Conservation (phyloP, 129 eudicot species). For the Tagetes erecta region DNA sequence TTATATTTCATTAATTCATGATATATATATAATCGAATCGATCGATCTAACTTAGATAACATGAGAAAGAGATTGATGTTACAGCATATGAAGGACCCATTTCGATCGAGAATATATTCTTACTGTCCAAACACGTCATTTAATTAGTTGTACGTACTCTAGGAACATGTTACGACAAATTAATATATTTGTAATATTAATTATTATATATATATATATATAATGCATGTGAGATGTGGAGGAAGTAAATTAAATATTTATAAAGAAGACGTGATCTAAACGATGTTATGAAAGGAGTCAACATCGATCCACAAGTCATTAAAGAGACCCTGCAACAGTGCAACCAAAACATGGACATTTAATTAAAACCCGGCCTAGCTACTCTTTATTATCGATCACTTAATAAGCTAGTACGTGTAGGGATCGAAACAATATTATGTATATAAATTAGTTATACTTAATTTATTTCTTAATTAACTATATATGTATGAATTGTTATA, state of each 20-base stretch:
- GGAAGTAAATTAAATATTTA: conserved; percentile 16
- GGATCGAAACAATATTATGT: not conserved
- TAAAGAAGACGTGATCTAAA: conserved; percentile 42
- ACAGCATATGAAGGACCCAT: conserved; percentile 24
- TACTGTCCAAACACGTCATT: conserved; percentile 27
- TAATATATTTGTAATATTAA: not conserved
- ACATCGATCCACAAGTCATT: conserved; percentile 39
- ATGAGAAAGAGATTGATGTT: conserved; percentile 29
- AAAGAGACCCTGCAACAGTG: conserved; percentile 38
- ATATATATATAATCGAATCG: too few species aligned
- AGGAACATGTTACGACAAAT: conserved; percentile 24
- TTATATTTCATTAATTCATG: too few species aligned
- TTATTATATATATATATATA: too few species aligned
- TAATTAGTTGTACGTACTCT: not conserved
- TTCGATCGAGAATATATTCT: conserved; percentile 21
- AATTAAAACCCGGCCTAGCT: conserved; percentile 10
- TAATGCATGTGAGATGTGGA: not conserved
- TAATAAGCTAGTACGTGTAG: not conserved
- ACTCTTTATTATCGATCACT: conserved; percentile 17
- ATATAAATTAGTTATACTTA: not conserved
- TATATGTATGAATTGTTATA: too few species aligned
- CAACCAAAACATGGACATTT: conserved; percentile 27
- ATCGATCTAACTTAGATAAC: not conserved
- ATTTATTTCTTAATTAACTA: not conserved
- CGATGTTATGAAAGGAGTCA: conserved; percentile 42